These are phyloP conservation scores for Pythium sp. DNA, from an alignment of 352 stramenopile genomes.

Conservation along the genomic window DNA sequence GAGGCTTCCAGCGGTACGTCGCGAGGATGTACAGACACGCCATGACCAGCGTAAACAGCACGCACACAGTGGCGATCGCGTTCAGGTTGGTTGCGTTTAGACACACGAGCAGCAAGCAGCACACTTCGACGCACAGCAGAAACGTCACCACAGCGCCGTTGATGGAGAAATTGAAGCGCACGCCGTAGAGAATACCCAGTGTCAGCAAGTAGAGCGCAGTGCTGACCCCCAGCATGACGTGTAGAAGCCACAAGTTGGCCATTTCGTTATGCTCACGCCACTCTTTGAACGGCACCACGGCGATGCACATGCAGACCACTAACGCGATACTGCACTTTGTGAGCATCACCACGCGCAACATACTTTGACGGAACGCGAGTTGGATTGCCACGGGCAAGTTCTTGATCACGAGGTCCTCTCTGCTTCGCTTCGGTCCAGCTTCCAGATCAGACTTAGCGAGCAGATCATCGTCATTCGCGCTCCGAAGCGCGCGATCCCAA, in stretches of 20 bases:
- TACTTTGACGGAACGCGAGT: conserved; percentile 21
- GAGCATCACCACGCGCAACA: conserved; percentile 12
- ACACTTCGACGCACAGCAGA: conserved; percentile 14
- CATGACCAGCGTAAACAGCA: conserved; percentile 3
- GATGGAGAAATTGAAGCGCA: conserved; percentile 19
- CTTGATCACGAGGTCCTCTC: conserved; percentile 14
- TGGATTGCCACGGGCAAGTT: conserved; percentile 12
- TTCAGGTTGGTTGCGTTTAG: background rate
- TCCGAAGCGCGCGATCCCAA: background rate
- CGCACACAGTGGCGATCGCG: background rate
- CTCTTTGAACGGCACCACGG: conserved; percentile 2
- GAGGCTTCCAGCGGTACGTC: background rate
- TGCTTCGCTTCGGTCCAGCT: background rate
- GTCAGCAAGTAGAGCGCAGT: conserved; percentile 15
- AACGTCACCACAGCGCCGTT: conserved; percentile 17
- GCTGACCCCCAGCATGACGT: conserved; percentile 1
- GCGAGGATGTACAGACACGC: background rate
- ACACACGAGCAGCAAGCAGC: background rate
- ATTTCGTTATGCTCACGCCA: conserved; percentile 5
- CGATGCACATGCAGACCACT: background rate
- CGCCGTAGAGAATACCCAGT: conserved; percentile 20
- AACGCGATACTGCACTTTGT: background rate
- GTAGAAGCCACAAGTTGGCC: background rate
- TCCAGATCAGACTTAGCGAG: background rate
- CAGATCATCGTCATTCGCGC: background rate